These are phyloP conservation scores for Salix koriyanagi DNA, from an alignment of 345 rosid species.

Conservation along the genomic window DNA sequence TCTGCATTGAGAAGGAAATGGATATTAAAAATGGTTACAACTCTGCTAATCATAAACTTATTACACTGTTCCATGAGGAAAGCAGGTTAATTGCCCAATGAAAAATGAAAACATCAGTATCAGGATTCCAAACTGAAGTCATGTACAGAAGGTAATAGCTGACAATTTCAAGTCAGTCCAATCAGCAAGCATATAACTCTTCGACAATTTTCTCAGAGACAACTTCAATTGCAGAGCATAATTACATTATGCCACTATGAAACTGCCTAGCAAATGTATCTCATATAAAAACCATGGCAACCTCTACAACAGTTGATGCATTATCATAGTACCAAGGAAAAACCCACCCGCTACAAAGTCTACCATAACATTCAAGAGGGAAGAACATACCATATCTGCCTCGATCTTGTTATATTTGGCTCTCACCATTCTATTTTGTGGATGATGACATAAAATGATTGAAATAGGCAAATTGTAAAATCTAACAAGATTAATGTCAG, in stretches of 20 bases:
- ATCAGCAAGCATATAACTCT: not conserved
- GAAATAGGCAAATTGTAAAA: not conserved
- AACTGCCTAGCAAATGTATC: no score
- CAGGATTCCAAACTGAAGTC: not conserved
- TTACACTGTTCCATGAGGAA: not conserved
- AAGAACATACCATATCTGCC: not conserved
- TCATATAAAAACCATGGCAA: no score
- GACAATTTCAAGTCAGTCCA: not conserved
- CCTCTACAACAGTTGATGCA: no score
- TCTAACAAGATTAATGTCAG: not conserved
- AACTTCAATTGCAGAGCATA: not conserved
- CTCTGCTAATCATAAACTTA: not conserved
- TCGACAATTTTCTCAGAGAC: not conserved
- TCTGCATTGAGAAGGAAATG: slow-evolving; percentile 48
- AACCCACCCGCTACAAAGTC: no score
- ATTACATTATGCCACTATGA: no score
- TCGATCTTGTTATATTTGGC: not conserved
- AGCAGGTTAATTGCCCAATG: not conserved
- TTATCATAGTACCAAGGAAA: no score
- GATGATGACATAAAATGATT: not conserved
- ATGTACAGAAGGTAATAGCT: not conserved
- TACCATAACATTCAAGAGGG: no score
- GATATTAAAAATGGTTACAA: not conserved
- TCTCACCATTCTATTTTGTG: not conserved
- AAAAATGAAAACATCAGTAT: not conserved